Evolutionary conservation across 2,329 filamentous ascomycete species (phyloP).

Genomic region (Aspergillus thermomutatus): DNA sequence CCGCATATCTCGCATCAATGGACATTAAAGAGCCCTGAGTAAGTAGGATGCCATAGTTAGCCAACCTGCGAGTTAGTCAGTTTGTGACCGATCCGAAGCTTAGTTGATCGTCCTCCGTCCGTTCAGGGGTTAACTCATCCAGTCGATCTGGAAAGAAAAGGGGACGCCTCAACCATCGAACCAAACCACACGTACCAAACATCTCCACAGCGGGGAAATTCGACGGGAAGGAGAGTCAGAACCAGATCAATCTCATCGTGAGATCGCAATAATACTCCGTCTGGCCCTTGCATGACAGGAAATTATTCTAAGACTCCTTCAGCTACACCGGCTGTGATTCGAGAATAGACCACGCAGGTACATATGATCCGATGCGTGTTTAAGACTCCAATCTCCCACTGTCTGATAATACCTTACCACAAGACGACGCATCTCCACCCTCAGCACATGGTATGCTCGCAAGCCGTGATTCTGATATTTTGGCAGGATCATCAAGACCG

Average conservation of each 20-base stretch:
- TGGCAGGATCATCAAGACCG: background rate
- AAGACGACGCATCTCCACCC: background rate
- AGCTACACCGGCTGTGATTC: background rate
- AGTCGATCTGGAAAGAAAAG: conserved; percentile 13
- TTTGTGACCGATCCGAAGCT: conserved; percentile 1
- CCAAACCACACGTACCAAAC: conserved; percentile 1
- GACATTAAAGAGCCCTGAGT: background rate
- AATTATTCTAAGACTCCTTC: background rate
- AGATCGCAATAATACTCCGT: background rate
- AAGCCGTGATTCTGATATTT: background rate
- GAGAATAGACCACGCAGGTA: background rate
- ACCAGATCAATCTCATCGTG: conserved; percentile 8
- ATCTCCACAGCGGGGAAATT: conserved; percentile 28
- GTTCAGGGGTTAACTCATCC: conserved; percentile 18
- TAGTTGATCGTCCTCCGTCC: conserved; percentile 5
- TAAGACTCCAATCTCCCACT: background rate
- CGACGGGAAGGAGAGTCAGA: conserved; percentile 10
- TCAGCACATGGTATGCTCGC: background rate
- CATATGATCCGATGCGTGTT: background rate
- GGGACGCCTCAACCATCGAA: conserved; percentile 2
- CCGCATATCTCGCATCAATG: conserved; percentile 3
- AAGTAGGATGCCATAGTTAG: background rate
- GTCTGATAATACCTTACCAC: too few relatives aligned
- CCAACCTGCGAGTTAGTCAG: background rate
- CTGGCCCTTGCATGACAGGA: background rate